Base-by-base conservation (phyloP, 2,329 filamentous ascomycete species). In the Calonectria pseudoreteaudii region DNA sequence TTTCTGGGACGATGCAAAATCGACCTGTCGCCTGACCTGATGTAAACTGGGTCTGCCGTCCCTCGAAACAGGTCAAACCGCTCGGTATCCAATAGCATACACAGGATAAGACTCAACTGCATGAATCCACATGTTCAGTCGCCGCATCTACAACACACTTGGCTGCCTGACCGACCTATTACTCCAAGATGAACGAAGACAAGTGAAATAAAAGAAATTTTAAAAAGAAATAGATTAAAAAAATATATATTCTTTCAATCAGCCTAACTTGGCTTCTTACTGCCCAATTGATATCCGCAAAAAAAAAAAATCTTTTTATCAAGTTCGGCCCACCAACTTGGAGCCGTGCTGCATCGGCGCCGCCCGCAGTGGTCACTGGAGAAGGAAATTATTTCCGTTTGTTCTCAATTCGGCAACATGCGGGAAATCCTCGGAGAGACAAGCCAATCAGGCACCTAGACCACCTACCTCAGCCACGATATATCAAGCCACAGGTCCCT, bases 1-100 rank as follows among this genome's bases (percentile, higher is more conserved):
- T 38, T 41, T 62, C 56, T 62, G 56, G 56, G 26, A 62, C 34
- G 56, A 62, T 62, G 56, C 56, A 62, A 62, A 62, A 62, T 62
- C 56, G 4, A 62, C 28, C 36, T 4, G 23, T 62, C 56, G 36
- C 34, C 56, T 62, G 56, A 62, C 56, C 52, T 38, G 56, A 23
- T 41, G n/a, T 18, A 41, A 28, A 62, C 56, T 62, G 14, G 56
- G 56, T 41, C 56, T 41, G 14, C 18, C 26, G 20, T 41, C 38
- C 34, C 56, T 23, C 3, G 34, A 8, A 38, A 34, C 56, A 5
- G 16, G 20, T 44, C 18, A n/a, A 9, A n/a, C 41, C 9, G 11
- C 44, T 47, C 44, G 44, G 44, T 47, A 47, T 23, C 44, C n/a
- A 47, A 23, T 47, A 18, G n/a, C 20, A 23, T 47, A 3, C n/a